Base-by-base conservation (phyloP, 2,329 filamentous ascomycete species). In the Diaporthe sp. region DNA sequence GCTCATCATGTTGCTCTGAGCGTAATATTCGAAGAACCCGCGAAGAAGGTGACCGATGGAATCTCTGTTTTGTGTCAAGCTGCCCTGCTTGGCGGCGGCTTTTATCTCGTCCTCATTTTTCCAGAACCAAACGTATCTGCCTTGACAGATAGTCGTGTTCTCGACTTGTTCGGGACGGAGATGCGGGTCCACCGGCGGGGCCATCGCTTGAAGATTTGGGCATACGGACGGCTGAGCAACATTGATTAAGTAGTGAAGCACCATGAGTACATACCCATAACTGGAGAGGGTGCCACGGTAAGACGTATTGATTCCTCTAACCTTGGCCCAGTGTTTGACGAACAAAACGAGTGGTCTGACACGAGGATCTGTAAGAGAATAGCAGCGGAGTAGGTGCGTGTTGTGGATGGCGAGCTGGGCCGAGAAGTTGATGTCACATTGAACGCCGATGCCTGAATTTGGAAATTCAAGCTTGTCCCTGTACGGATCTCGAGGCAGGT, bases 231-330 rank as follows among this genome's bases (percentile, higher is more conserved):
- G 95, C 65, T 91, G 87, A 1, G 90, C 94, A 71, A 98, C 84
- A 79, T 98, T 98, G 81, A 97, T 92, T 39, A 98, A 90, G 81
- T 96, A 98, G 84, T 98, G 96, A 22, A 98, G 86, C 6, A 97
- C 92, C 95, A 98, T 98, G 53, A 98, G 86, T 7, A 97, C 95
- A 83, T 96, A 98, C 68, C 96, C 95, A 80, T 98, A 98, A 78
- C 94, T 96, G 71, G 94, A 96, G 25, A 98, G 86, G 0, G 95
- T 97, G 57, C 96, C 95, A 51, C 93, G 92, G 81, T 97, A 97
- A 2, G 94, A 92, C 57, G 93, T 94, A 84, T 98, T 98, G 85
- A 98, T 96, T 77, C 92, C 94, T 63, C 96, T 92, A 39, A 89
- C 88, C 83, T 97, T 97, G 37, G 95, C 95, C 95, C 96, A 98